Evolutionary conservation across 768 basidiomycete genomes (phyloP).

Genomic region (Pleurotus cornucopiae): DNA sequence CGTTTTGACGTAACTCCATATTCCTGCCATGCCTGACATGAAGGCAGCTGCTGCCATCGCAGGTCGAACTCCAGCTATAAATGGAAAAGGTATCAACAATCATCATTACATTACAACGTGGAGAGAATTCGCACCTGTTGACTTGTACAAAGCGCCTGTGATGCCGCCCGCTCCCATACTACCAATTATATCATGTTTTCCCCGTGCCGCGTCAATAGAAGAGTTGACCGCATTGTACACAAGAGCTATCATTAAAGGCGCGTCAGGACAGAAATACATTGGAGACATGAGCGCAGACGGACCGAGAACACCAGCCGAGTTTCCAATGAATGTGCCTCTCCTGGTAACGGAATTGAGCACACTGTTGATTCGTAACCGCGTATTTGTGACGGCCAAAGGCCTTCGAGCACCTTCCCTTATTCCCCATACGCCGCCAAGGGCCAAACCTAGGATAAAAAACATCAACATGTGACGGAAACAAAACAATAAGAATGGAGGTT

Average conservation of each 20-base stretch:
- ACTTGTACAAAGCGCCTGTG: slow-evolving; percentile 90
- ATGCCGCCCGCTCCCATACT: slow-evolving; percentile 90
- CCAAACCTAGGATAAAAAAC: slow-evolving; percentile 72
- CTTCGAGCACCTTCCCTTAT: slow-evolving; percentile 88
- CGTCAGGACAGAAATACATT: slow-evolving; percentile 24
- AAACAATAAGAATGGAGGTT: slow-evolving; percentile 65
- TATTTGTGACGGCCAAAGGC: slow-evolving; percentile 82
- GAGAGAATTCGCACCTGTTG: slow-evolving; percentile 67
- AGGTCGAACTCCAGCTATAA: slow-evolving; percentile 85
- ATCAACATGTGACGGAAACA: slow-evolving; percentile 74
- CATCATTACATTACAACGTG: slow-evolving; percentile 19
- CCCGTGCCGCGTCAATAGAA: slow-evolving; percentile 81
- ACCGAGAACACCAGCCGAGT: slow-evolving; percentile 98
- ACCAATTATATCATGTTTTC: slow-evolving; percentile 87
- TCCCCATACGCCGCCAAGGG: slow-evolving; percentile 94
- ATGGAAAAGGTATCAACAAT: slow-evolving; percentile 31
- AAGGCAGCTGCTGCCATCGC: slow-evolving; percentile 86
- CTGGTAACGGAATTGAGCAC: slow-evolving; percentile 94
- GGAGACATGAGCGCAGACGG: slow-evolving; percentile 35
- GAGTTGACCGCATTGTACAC: slow-evolving; percentile 97
- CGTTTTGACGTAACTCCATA: slow-evolving; percentile 95
- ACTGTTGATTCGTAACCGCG: slow-evolving; percentile 92
- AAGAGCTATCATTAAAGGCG: slow-evolving; percentile 63
- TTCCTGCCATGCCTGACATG: slow-evolving; percentile 85
- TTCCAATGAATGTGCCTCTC: slow-evolving; percentile 96